Conservation (phyloP, 1,139 yeast species). For the Candida glucosophila region DNA sequence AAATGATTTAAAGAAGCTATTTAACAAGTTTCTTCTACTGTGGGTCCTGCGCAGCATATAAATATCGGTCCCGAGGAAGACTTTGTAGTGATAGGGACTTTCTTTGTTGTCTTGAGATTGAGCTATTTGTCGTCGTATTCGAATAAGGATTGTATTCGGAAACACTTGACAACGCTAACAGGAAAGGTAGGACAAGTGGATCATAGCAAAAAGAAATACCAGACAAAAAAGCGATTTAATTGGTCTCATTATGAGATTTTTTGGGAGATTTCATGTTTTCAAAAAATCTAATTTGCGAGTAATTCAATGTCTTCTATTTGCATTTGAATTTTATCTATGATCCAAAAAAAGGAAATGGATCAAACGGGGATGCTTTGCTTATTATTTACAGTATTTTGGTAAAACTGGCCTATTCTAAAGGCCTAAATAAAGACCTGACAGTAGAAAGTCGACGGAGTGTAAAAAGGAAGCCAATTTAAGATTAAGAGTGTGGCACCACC, state of each 20-base stretch:
- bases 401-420: constrained; percentile 36
- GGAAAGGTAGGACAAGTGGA: too few species aligned
- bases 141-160: constrained; percentile 12
- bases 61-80: constrained; percentile 31
- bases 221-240: too few species aligned
- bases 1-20: constrained; percentile 9
- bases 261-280: neutral
- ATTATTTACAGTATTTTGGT: constrained; percentile 26
- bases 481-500: neutral
- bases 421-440: constrained; percentile 35
- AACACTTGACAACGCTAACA: too few species aligned
- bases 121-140: constrained; percentile 27
- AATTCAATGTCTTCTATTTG: constrained; percentile 7
- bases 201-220: too few species aligned
- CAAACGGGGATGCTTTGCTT: constrained; percentile 35
- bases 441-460: neutral
- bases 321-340: constrained; percentile 39
- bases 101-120: constrained; percentile 34
- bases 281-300: constrained; percentile 1
- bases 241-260: too few species aligned
- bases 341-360: constrained; percentile 41
- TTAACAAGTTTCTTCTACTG: constrained; percentile 20
- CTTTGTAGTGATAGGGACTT: constrained; percentile 36
- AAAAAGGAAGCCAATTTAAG: neutral
- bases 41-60: constrained; percentile 12